Conservation (phyloP, 2,329 filamentous ascomycete genomes). For the Diaporthe sp. region DNA sequence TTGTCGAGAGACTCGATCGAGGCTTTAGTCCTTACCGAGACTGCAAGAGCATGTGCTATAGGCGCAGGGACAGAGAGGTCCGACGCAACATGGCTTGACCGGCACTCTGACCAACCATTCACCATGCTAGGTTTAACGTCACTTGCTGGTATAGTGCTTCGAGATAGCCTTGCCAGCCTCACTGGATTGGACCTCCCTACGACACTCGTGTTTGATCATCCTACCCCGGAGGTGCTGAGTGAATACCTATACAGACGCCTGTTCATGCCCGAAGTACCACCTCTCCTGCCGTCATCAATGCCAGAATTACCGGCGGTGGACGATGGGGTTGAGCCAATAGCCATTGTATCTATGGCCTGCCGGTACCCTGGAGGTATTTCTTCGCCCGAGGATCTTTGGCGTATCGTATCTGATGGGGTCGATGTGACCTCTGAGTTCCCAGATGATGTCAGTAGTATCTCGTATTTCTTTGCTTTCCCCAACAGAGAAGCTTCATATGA, state of each 20-base stretch:
- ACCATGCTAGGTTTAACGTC: background rate
- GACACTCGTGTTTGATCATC: constrained; percentile 18
- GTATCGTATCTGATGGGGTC: background rate
- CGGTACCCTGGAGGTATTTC: constrained; percentile 24
- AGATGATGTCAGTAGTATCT: background rate
- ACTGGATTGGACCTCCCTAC: constrained; percentile 9
- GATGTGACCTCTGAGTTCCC: constrained; percentile 29
- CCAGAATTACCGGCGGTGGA: background rate
- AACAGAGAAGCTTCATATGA: background rate
- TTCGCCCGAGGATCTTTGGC: constrained; percentile 24
- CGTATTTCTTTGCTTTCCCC: background rate
- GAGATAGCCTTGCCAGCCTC: constrained; percentile 12
- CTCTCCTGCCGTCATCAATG: background rate
- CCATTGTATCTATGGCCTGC: constrained; percentile 27
- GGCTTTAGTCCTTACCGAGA: background rate
- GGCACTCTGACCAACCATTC: background rate
- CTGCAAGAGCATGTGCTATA: background rate
- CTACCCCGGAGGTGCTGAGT: constrained; percentile 10
- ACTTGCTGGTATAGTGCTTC: constrained; percentile 8
- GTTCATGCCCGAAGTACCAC: background rate
- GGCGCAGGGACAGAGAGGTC: background rate
- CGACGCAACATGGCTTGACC: background rate
- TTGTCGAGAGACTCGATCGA: background rate
- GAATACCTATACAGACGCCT: background rate
- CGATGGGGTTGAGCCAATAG: background rate